Conservation (phyloP, 371 early-diverging fungal genomes). For the Rhizopus delemar region DNA sequence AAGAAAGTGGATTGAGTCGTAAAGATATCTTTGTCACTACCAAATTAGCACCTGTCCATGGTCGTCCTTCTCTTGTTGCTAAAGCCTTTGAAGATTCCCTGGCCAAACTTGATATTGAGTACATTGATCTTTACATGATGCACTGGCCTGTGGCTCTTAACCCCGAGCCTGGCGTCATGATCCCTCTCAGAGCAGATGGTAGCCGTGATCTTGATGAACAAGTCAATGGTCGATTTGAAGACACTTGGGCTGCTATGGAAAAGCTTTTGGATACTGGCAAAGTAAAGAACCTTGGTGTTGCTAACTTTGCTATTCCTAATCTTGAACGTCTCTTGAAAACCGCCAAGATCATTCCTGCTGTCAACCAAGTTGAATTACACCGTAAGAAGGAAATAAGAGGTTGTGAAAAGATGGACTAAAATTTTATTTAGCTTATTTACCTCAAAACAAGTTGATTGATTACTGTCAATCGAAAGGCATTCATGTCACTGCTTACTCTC, state of each 20-base stretch:
- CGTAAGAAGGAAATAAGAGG: slow-evolving; percentile 53
- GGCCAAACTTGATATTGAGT: slow-evolving; percentile 54
- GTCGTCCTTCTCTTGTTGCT: slow-evolving; percentile 47
- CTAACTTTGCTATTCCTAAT: slow-evolving; percentile 59
- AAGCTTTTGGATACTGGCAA: slow-evolving; percentile 63
- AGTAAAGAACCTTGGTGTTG: slow-evolving; percentile 68
- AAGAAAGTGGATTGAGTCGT: slow-evolving; percentile 52
- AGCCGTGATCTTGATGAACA: slow-evolving; percentile 39
- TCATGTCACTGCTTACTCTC: slow-evolving; percentile 70
- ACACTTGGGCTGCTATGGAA: slow-evolving; percentile 65
- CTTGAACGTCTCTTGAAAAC: slow-evolving; percentile 52
- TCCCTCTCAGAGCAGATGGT: slow-evolving; percentile 40
- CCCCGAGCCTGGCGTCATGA: slow-evolving; percentile 32
- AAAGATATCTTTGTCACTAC: slow-evolving; percentile 86
- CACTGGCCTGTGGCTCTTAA: slow-evolving; percentile 52
- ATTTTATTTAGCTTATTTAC: slow-evolving; percentile 63
- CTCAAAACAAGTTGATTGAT: slow-evolving; percentile 60
- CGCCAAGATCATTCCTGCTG: slow-evolving; percentile 63
- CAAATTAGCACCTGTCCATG: slow-evolving; percentile 76
- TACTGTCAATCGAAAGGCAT: slow-evolving; percentile 61
- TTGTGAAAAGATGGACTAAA: background rate
- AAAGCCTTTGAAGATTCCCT: slow-evolving; percentile 57
- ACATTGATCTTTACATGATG: slow-evolving; percentile 72
- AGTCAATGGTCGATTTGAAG: slow-evolving; percentile 25
- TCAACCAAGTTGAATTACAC: slow-evolving; percentile 65